phyloP scores from a whole-genome alignment of 306 rosid species.

The Astragalus glycyphyllos region DNA sequence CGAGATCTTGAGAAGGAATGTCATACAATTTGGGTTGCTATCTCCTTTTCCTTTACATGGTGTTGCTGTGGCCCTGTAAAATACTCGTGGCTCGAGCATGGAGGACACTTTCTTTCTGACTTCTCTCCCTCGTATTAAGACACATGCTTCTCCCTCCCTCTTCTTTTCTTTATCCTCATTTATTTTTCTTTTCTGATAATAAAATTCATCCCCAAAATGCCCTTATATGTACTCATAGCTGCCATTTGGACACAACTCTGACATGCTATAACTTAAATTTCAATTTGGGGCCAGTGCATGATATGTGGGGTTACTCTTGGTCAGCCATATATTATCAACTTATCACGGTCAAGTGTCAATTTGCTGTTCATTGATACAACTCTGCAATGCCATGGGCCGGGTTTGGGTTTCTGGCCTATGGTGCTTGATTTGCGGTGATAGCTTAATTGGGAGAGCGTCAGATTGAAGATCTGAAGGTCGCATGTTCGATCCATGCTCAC shows the following conservation, averaged over 20 bases:
- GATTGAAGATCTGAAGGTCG: constrained; percentile 75
- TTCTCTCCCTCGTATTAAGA: constrained; percentile 4
- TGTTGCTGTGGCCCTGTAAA: constrained; percentile 18
- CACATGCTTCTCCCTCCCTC: constrained; percentile 8
- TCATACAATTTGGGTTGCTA: neutral
- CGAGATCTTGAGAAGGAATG: constrained; percentile 11
- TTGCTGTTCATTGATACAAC: constrained; percentile 28
- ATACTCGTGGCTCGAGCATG: constrained; percentile 27
- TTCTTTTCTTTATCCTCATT: neutral
- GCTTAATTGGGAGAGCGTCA: constrained; percentile 82
- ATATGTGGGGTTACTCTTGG: constrained; percentile 42
- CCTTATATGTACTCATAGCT: neutral
- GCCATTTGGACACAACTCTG: constrained; percentile 10
- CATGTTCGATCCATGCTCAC: constrained; percentile 81
- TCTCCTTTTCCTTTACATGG: constrained; percentile 25
- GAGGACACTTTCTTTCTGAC: constrained; percentile 35
- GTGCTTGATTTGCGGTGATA: constrained; percentile 70
- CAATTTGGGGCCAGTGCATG: constrained; percentile 38
- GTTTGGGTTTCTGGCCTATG: constrained; percentile 49
- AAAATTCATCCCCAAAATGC: constrained; percentile 11
- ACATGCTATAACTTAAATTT: constrained; percentile 36
- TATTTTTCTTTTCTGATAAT: constrained; percentile 22
- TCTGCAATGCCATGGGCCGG: constrained; percentile 25
- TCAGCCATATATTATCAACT: constrained; percentile 20
- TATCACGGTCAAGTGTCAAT: constrained; percentile 12